Conservation (phyloP, 768 basidiomycete species). For the Russula lepida region DNA sequence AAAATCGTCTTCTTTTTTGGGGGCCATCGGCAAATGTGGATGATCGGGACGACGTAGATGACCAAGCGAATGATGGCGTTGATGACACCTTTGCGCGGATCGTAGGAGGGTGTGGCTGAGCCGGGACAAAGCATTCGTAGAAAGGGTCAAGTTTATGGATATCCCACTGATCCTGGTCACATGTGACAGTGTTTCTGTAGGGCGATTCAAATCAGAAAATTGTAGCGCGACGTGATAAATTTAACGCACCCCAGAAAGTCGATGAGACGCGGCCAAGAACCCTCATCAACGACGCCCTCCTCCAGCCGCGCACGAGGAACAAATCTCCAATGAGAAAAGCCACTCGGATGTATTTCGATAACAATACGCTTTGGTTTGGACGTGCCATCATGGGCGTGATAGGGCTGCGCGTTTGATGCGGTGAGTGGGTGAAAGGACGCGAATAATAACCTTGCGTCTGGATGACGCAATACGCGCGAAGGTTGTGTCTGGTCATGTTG, state of each 20-base stretch:
- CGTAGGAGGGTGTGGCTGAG: slow-evolving; percentile 23
- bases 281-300: slow-evolving; percentile 55
- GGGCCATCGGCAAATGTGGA: not conserved
- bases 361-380: slow-evolving; percentile 61
- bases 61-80: slow-evolving; percentile 7
- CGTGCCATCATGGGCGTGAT: slow-evolving; percentile 32
- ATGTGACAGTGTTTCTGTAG: slow-evolving; percentile 39
- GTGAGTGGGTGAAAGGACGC: slow-evolving; percentile 66
- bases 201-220: not conserved
- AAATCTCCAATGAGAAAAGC: slow-evolving; percentile 62
- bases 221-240: not conserved
- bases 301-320: slow-evolving; percentile 60
- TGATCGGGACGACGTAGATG: slow-evolving; percentile 14
- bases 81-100: slow-evolving; percentile 23
- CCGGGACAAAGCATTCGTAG: slow-evolving; percentile 56
- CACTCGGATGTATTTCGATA: slow-evolving; percentile 48
- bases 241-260: slow-evolving; percentile 58
- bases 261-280: slow-evolving; percentile 58
- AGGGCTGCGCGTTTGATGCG: slow-evolving; percentile 25
- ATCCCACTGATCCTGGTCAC: slow-evolving; percentile 77
- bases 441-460: slow-evolving; percentile 56
- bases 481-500: slow-evolving; percentile 55
- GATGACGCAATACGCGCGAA: slow-evolving; percentile 49
- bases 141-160: slow-evolving; percentile 71
- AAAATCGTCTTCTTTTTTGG: slow-evolving; percentile 12